These are phyloP conservation scores for Collybia mongolica DNA, from an alignment of 768 basidiomycete species.

Conservation along the genomic window DNA sequence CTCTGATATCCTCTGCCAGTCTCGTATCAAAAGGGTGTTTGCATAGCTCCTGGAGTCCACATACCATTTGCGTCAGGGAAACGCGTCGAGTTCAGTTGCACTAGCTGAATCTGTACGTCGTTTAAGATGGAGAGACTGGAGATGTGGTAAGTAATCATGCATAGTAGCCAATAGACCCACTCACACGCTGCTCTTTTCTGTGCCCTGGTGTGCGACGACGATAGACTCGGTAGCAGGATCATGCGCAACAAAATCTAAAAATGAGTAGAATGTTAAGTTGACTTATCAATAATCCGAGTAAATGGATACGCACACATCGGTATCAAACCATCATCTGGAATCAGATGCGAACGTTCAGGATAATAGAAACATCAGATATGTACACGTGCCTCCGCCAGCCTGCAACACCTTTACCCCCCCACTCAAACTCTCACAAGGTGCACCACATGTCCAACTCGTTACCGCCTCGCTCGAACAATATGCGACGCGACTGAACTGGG, in stretches of 20 bases:
- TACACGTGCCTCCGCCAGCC: slow-evolving; percentile 32
- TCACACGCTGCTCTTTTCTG: slow-evolving; percentile 29
- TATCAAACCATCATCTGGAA: slow-evolving; percentile 8
- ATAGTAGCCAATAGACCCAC: background rate
- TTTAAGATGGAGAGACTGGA: slow-evolving; percentile 32
- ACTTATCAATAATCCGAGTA: background rate
- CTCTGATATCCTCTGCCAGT: slow-evolving; percentile 25
- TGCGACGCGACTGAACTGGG: slow-evolving; percentile 32
- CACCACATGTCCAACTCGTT: slow-evolving; percentile 31
- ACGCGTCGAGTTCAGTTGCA: slow-evolving; percentile 25
- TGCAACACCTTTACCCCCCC: slow-evolving; percentile 21
- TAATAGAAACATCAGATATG: background rate
- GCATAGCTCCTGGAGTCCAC: background rate
- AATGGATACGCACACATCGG: slow-evolving; percentile 10
- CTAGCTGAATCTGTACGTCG: slow-evolving; percentile 28
- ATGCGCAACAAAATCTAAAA: slow-evolving; percentile 34
- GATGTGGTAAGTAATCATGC: background rate
- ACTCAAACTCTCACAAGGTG: slow-evolving; percentile 27
- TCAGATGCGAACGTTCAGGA: background rate
- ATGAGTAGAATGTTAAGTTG: background rate
- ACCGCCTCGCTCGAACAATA: slow-evolving; percentile 34
- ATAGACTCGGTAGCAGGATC: slow-evolving; percentile 28
- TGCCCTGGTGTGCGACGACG: slow-evolving; percentile 42
- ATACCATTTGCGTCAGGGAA: slow-evolving; percentile 26
- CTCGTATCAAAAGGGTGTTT: no score